Conservation (phyloP, 805 yeast genomes). For the Komagataella pseudopastoris region DNA sequence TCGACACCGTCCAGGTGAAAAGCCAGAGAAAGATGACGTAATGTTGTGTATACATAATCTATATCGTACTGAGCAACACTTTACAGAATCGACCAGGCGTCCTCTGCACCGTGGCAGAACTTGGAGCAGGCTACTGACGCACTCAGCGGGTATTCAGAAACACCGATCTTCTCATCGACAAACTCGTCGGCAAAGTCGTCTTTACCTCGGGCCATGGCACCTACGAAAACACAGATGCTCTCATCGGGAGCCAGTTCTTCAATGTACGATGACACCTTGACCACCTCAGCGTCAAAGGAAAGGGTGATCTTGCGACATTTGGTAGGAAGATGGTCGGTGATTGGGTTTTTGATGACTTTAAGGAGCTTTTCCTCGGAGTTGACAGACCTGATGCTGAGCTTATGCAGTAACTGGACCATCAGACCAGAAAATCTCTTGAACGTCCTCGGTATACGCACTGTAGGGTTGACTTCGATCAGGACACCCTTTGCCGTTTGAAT, state of each 20-base stretch:
- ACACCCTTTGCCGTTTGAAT: conserved; percentile 94
- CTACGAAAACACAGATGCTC: conserved; percentile 94
- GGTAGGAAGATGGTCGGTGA: conserved; percentile 91
- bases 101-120: conserved; percentile 98
- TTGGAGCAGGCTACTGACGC: conserved; percentile 98
- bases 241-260: conserved; percentile 71
- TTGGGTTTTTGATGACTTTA: conserved; percentile 92
- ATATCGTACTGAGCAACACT: neutral
- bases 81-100: conserved; percentile 78
- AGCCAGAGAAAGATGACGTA: neutral
- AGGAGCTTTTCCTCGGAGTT: conserved; percentile 89
- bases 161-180: conserved; percentile 92
- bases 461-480: conserved; percentile 88
- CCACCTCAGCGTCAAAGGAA: conserved; percentile 83
- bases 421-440: conserved; percentile 95
- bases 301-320: conserved; percentile 90
- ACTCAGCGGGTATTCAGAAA: conserved; percentile 87
- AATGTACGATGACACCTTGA: conserved; percentile 82
- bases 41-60: neutral
- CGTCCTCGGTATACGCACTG: conserved; percentile 95
- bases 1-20: neutral
- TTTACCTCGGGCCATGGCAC: conserved; percentile 98
- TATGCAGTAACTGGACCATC: conserved; percentile 93
- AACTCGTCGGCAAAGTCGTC: conserved; percentile 96
- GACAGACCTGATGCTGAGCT: conserved; percentile 84